Conservation (phyloP, 2,329 filamentous ascomycete species). For the Cladosporium oxysporum region DNA sequence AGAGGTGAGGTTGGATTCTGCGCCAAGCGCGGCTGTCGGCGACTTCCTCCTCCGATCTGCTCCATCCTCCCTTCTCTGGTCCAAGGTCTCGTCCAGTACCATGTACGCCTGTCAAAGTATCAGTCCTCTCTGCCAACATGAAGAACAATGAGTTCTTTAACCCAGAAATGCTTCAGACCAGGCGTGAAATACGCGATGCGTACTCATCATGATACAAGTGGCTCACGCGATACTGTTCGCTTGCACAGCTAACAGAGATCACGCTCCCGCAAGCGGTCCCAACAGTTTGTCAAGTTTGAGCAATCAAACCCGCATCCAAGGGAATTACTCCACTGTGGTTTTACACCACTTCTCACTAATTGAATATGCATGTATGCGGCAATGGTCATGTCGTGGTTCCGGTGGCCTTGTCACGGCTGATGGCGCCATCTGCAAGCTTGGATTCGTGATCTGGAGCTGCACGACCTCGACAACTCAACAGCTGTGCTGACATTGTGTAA, state of each 20-base stretch:
- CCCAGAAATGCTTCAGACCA: not conserved
- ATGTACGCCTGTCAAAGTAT: too few species aligned
- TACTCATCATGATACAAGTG: too few species aligned
- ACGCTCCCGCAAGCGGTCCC: too few species aligned
- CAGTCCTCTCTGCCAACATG: not conserved
- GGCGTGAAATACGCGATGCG: too few species aligned
- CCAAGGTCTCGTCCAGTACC: too few species aligned
- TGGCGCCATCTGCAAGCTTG: constrained; percentile 9
- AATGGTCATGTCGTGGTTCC: not conserved
- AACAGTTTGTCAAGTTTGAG: not conserved
- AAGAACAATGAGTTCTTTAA: not conserved
- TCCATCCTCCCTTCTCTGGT: too few species aligned
- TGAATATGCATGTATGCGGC: not conserved
- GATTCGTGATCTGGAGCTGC: constrained; percentile 6
- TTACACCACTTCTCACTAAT: not conserved
- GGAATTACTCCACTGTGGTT: not conserved
- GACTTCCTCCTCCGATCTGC: not conserved
- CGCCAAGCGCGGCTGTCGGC: not conserved
- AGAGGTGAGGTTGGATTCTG: not conserved
- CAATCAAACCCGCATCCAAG: not conserved
- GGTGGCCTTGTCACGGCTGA: not conserved
- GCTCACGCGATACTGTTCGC: not conserved
- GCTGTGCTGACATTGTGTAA: not conserved
- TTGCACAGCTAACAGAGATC: too few species aligned
- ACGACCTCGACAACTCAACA: not conserved